Evolutionary conservation across 164 flowering plant genomes (phyloP).

Genomic region (Stephania japonica): DNA sequence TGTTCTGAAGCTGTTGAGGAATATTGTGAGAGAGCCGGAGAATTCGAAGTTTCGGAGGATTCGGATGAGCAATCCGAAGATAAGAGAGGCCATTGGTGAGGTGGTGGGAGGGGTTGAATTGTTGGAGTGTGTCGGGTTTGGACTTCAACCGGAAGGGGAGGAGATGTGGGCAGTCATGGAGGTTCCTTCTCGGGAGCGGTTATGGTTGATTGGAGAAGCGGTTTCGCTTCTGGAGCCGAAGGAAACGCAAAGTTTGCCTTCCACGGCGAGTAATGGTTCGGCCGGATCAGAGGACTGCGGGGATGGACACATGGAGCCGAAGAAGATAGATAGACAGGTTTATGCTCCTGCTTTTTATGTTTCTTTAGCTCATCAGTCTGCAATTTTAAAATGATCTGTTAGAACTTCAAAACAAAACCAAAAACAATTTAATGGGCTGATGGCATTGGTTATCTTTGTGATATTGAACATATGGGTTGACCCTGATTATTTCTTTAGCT

Average conservation of each 20-base stretch:
- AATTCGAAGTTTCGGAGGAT: slow-evolving; percentile 79
- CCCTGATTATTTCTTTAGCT: neutral
- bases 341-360: neutral
- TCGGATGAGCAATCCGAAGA: slow-evolving; percentile 83
- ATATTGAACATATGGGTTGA: neutral
- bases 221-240: slow-evolving; percentile 44
- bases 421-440: neutral
- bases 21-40: slow-evolving; percentile 64
- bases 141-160: slow-evolving; percentile 58
- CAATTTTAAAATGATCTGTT: neutral
- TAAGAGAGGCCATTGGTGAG: slow-evolving; percentile 67
- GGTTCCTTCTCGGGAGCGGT: slow-evolving; percentile 39
- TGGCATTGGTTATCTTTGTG: neutral
- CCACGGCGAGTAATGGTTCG: slow-evolving; percentile 21
- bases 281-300: slow-evolving; percentile 29
- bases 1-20: slow-evolving; percentile 57
- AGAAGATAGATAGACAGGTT: slow-evolving; percentile 82
- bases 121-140: slow-evolving; percentile 75
- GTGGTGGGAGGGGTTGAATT: slow-evolving; percentile 76
- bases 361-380: neutral
- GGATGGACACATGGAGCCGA: slow-evolving; percentile 20
- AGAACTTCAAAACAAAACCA: neutral
- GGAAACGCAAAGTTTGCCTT: slow-evolving; percentile 19
- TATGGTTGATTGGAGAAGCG: slow-evolving; percentile 35
- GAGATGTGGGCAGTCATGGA: slow-evolving; percentile 90